Evolutionary conservation across 2,329 filamentous ascomycete species (phyloP), one percentile per base, ranked within the genome.

Genomic region (Ascosphaera pollenicola): DNA sequence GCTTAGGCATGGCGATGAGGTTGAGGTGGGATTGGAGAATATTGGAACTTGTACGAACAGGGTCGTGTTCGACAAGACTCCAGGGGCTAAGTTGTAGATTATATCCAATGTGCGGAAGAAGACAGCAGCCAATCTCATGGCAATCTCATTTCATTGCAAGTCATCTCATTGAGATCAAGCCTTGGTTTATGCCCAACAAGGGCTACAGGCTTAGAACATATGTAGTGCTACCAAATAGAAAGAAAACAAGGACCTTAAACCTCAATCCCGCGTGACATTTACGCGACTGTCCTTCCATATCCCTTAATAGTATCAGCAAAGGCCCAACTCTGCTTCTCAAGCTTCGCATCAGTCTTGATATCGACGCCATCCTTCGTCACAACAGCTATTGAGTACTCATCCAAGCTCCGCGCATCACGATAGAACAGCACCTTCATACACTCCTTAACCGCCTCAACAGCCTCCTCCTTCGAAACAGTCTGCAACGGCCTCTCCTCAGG

Each of bases 391-490:
- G 81, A 89, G 65, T 94, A 98, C 49, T 71, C 69, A 61, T 94
- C 84, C 62, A 89, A 63, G 63, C 81, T 91, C 59, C 89, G 75
- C 35, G 89, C 89, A 62, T 98, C 89, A 51, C 89, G 73, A 68
- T 98, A 98, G 66, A 81, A 98, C 44, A 98, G 69, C 39, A 95
- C 87, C 71, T 95, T 95, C 81, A 98, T 85, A 61, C 84, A 93
- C 63, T 93, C 80, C 65, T 79, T 79, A 54, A 98, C 63, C 32
- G 83, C 70, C 42, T 77, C 65, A 44, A 94, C 66, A 37, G 89
- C 89, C 55, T 80, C 60, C 51, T 94, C 85, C 55, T 73, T 70
- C 32, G 66, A 75, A 46, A 95, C 66, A 43, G 73, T 65, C 50
- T 73, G 66, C 26, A 79, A 75, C 34, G 80, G 65, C 50, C 72